Percentiles rank a stretch among this genome's conserved stretches.
Evolutionary conservation across 139 green algal genomes (phyloP).

Genomic region (Ettlia oleoabundans): DNA sequence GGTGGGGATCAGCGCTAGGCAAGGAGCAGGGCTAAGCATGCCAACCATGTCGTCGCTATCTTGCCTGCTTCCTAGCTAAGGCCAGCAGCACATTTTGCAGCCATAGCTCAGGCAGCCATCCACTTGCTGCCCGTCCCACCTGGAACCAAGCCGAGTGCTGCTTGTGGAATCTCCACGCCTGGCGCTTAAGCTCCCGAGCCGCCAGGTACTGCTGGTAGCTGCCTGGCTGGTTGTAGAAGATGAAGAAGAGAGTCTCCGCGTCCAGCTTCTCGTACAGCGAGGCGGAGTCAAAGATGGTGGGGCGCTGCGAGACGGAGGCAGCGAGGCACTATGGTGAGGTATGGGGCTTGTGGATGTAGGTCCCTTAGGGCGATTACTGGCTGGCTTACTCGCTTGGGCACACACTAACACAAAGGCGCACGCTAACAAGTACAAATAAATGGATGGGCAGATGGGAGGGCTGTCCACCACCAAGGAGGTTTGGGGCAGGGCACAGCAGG

Average conservation of each 20-base stretch:
- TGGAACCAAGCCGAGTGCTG: constrained; percentile 93
- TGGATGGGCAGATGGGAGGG: too few relatives aligned
- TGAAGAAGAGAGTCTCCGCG: constrained; percentile 96
- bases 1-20: neutral
- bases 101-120: too few relatives aligned
- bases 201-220: constrained; percentile 93
- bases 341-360: neutral
- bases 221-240: constrained; percentile 97
- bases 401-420: too few relatives aligned
- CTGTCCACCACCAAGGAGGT: too few relatives aligned
- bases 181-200: constrained; percentile 90
- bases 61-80: neutral
- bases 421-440: too few relatives aligned
- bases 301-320: constrained; percentile 29
- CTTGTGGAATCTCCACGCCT: constrained; percentile 97
- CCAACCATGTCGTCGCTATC: neutral
- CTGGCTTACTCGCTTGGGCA: too few relatives aligned
- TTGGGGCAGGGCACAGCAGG: too few relatives aligned
- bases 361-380: too few relatives aligned
- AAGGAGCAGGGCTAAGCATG: too few relatives aligned
- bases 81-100: too few relatives aligned
- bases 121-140: too few relatives aligned
- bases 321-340: neutral
- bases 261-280: constrained; percentile 93
- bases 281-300: constrained; percentile 79